Conservation (phyloP, 2,329 filamentous ascomycete genomes). For the Aspergillus flavus region DNA sequence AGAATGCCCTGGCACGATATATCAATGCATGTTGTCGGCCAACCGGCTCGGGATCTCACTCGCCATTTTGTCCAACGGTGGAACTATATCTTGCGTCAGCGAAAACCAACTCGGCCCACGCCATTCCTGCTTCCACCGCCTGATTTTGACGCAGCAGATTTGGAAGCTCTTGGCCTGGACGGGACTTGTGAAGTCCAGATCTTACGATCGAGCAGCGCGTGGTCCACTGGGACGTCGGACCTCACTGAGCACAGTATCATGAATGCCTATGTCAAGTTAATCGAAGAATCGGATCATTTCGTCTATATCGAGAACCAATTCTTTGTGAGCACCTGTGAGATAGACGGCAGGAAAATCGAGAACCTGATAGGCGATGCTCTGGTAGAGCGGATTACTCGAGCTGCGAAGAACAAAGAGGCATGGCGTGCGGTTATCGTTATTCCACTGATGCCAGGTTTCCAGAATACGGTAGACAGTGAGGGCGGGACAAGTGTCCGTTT, state of each 20-base stretch:
- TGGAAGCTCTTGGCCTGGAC: conserved; percentile 83
- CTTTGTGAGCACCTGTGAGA: conserved; percentile 91
- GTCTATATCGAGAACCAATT: conserved; percentile 99
- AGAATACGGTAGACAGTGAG: conserved; percentile 91
- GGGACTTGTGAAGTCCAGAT: conserved; percentile 98
- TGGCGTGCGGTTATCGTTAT: conserved; percentile 92
- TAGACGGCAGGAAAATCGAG: conserved; percentile 81
- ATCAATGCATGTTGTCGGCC: conserved; percentile 94
- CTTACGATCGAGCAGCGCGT: conserved; percentile 82
- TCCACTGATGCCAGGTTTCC: conserved; percentile 96
- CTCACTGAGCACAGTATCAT: conserved; percentile 93
- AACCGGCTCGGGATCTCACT: conserved; percentile 90
- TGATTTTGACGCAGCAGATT: conserved; percentile 82
- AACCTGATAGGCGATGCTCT: conserved; percentile 94
- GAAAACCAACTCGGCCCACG: conserved; percentile 89
- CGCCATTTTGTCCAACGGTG: conserved; percentile 96
- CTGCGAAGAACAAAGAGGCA: conserved; percentile 78
- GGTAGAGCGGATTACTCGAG: conserved; percentile 86
- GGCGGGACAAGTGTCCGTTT: conserved; percentile 92
- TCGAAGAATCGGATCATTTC: conserved; percentile 93
- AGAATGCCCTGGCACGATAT: conserved; percentile 99
- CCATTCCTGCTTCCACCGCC: conserved; percentile 92
- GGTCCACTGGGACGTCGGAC: conserved; percentile 85
- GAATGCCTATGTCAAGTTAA: conserved; percentile 92
- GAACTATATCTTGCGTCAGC: conserved; percentile 93